These are phyloP conservation scores for Ceriops tagal DNA, from an alignment of 345 rosid species.

Conservation along the genomic window DNA sequence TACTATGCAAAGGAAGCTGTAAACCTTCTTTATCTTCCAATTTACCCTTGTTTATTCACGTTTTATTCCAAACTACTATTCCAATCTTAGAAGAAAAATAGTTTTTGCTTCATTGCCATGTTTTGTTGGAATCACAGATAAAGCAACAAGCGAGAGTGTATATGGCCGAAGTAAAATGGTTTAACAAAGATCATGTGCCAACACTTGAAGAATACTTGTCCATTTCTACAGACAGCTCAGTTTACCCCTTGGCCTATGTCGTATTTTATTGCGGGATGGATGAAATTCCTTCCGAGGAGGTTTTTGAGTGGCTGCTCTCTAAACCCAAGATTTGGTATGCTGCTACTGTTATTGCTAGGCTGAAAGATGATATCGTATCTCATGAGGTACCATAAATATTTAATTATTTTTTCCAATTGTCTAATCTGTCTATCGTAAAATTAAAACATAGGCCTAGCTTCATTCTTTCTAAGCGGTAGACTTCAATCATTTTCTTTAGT, in stretches of 20 bases:
- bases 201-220: constrained; percentile 8
- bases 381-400: constrained; percentile 1
- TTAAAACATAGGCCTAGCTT: too few relatives aligned
- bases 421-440: too few relatives aligned
- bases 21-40: background rate
- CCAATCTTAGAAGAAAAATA: background rate
- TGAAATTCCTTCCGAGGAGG: background rate
- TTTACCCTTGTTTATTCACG: too few relatives aligned
- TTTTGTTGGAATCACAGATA: constrained; percentile 10
- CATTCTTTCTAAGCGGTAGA: too few relatives aligned
- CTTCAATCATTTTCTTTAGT: too few relatives aligned
- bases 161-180: constrained; percentile 6
- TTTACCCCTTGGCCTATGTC: background rate
- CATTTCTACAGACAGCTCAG: background rate
- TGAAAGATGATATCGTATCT: background rate
- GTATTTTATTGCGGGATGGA: constrained; percentile 1
- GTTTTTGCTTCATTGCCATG: too few relatives aligned
- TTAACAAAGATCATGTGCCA: constrained; percentile 4
- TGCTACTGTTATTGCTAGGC: constrained; percentile 4
- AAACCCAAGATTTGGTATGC: constrained; percentile 1
- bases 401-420: too few relatives aligned
- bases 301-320: constrained; percentile 13
- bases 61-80: background rate
- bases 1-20: constrained; percentile 6
- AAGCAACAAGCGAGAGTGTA: constrained; percentile 1